A percentile compares a stretch with the other conserved stretches of the same genome.
Conservation (phyloP, 1,139 yeast genomes). For the Saccharomyces uvarum region DNA sequence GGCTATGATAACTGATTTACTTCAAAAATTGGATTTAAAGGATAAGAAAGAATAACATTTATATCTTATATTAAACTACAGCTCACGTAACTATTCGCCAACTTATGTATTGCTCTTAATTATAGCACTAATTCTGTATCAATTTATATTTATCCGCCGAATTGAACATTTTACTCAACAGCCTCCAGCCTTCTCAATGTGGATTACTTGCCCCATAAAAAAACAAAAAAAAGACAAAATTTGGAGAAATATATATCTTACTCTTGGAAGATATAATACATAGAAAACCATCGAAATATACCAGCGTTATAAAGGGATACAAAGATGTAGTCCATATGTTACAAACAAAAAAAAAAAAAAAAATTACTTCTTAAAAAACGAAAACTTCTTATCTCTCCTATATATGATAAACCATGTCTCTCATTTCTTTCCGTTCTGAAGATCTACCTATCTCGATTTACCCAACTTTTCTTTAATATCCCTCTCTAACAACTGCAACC, state of each 20-base stretch:
- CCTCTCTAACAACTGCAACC: conserved; percentile 3
- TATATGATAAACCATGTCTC: background rate
- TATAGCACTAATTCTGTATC: background rate
- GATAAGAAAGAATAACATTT: background rate
- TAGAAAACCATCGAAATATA: background rate
- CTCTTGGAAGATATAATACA: background rate
- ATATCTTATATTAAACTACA: background rate
- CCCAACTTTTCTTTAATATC: background rate
- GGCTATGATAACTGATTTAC: background rate
- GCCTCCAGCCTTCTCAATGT: background rate
- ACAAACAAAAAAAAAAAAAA: background rate
- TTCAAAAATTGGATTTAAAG: background rate
- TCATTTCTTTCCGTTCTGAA: background rate
- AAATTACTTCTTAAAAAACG: background rate
- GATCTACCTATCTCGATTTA: background rate
- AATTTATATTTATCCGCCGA: background rate
- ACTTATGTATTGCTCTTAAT: background rate
- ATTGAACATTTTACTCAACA: background rate
- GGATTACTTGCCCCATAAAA: background rate
- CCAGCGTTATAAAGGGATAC: background rate
- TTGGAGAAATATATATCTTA: background rate
- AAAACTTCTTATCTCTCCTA: background rate
- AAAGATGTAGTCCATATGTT: background rate
- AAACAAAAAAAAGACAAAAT: background rate
- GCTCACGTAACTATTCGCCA: background rate